Base-by-base conservation (phyloP, 169 alveolate genomes). In the Cryptosporidium sp. region DNA sequence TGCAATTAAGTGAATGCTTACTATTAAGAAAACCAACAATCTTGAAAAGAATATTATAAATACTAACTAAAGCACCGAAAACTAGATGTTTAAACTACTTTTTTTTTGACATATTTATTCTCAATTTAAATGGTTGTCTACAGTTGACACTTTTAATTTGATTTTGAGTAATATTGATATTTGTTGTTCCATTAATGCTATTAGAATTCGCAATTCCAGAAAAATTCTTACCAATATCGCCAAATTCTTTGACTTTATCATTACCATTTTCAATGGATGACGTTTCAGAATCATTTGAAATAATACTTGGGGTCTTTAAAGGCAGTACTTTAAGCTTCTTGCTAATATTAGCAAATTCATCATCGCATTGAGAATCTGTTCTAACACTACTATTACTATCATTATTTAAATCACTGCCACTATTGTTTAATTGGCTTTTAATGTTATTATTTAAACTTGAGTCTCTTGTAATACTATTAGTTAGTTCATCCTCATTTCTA, bases 71-170 rank as follows among this genome's bases (percentile, higher is more conserved):
- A 23, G 21, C 14, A 16, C 23, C 1, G 1, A 16, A n/a, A 55
- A 0, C 0, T 8, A 1, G 37, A 12, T 8, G 8, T n/a, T 9
- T 61, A 9, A n/a, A n/a, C 16, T 37, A 26, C 16, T 62, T 48
- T 62, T 39, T 43, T 18, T 80, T 80, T 8, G 89, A 80, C 62
- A 80, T 80, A 80, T 80, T 80, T 58, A 80, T 80, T 48, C 89
- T 80, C 45, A 80, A 62, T 59, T 80, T 67, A n/a, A 80, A 39
- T 18, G 89, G 80, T 29, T 39, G 71, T 16, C 89, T 23, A 9
- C 7, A 26, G 2, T 41, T 41, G n/a, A 6, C 16, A 62, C 26
- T 73, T 55, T 59, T 73, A n/a, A 39, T 58, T 33, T 16, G 86
- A 41, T 33, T 33, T 33, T 59, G 35, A 12, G 7, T 31, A 0